Conservation (phyloP, 2,329 filamentous ascomycete species). For the Chrysoporthe cubensis region DNA sequence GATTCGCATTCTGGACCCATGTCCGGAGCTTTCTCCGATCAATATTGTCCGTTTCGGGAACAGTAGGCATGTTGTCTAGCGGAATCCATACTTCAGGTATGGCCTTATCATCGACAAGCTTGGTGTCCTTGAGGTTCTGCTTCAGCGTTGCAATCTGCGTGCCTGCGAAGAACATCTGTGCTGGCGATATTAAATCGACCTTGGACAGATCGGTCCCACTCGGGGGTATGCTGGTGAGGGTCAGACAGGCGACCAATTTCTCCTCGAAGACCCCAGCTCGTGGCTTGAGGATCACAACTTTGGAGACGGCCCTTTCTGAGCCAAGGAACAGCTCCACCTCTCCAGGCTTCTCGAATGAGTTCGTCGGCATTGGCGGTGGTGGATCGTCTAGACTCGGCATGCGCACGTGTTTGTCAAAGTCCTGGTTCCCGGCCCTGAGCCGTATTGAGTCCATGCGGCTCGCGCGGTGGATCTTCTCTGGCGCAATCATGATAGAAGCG, state of each 20-base stretch:
- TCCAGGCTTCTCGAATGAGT: conserved; percentile 30
- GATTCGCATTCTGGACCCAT: conserved; percentile 58
- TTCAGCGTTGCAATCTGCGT: conserved; percentile 48
- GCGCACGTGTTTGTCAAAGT: conserved; percentile 31
- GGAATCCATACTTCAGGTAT: conserved; percentile 54
- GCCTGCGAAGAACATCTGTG: conserved; percentile 46
- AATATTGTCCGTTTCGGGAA: conserved; percentile 43
- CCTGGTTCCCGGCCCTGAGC: conserved; percentile 15
- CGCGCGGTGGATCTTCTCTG: conserved; percentile 33
- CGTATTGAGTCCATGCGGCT: conserved; percentile 32
- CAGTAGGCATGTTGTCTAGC: conserved; percentile 48
- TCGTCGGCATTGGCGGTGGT: conserved; percentile 16
- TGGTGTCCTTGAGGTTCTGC: conserved; percentile 38
- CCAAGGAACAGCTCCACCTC: conserved; percentile 46
- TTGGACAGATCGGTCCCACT: conserved; percentile 37
- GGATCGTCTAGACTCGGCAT: conserved; percentile 30
- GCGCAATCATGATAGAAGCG: conserved; percentile 33
- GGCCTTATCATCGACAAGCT: conserved; percentile 41
- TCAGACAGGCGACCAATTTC: conserved; percentile 52
- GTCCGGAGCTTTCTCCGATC: conserved; percentile 53
- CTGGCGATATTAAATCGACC: conserved; percentile 41
- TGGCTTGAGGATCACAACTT: conserved; percentile 49
- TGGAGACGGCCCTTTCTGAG: conserved; percentile 45
- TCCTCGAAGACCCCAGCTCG: conserved; percentile 56
- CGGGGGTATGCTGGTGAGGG: conserved; percentile 40